phyloP scores from a whole-genome alignment of 139 green algal species.

The Axilococcus clingmanii region DNA sequence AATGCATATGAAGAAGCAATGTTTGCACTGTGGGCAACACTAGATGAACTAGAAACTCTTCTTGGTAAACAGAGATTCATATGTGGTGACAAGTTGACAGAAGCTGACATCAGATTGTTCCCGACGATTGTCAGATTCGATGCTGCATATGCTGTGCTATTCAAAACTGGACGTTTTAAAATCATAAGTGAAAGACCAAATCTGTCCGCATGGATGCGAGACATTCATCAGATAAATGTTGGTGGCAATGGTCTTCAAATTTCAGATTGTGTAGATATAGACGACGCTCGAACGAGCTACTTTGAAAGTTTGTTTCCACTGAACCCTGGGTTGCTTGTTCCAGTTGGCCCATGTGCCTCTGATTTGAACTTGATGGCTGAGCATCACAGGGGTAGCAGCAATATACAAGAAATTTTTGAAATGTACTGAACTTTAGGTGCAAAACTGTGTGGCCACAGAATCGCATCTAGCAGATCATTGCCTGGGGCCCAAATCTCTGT shows the following conservation, averaged over 20 bases:
- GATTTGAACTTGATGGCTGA: not conserved
- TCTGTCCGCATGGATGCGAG: constrained; percentile 57
- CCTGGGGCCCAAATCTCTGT: too few relatives aligned
- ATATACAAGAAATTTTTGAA: too few relatives aligned
- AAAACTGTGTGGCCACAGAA: not conserved
- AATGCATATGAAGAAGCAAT: constrained; percentile 58
- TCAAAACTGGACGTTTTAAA: constrained; percentile 66
- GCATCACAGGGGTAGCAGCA: not conserved
- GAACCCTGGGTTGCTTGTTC: constrained; percentile 83
- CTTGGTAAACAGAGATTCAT: constrained; percentile 58
- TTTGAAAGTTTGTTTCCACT: constrained; percentile 81
- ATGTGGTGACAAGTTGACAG: constrained; percentile 66
- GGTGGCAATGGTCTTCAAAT: not conserved
- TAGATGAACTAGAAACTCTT: constrained; percentile 52
- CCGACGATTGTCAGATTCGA: constrained; percentile 71
- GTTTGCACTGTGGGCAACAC: constrained; percentile 38
- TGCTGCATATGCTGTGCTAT: constrained; percentile 68
- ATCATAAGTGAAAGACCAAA: constrained; percentile 70
- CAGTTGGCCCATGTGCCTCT: constrained; percentile 39
- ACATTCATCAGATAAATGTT: constrained; percentile 58
- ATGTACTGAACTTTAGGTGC: constrained; percentile 7
- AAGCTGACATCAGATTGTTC: constrained; percentile 75
- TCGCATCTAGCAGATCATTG: too few relatives aligned
- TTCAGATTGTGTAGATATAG: constrained; percentile 67
- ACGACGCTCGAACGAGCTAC: constrained; percentile 62